Base-by-base conservation (phyloP, 2,329 filamentous ascomycete species). In the Meredithiella fracta region DNA sequence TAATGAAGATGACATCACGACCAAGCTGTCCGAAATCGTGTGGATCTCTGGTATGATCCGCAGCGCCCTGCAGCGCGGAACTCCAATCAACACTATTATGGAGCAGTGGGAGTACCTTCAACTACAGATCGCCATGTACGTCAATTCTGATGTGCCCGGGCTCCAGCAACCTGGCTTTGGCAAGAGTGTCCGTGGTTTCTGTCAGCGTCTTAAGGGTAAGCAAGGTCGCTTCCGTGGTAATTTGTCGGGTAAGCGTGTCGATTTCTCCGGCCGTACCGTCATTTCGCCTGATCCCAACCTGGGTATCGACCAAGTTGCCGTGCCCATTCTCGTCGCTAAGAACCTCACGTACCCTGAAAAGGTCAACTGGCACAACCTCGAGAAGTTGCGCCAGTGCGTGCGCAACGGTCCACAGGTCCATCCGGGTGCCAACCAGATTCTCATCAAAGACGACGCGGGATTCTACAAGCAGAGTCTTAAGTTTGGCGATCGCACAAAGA, bases 21-120 rank as follows among this genome's bases (percentile, higher is more conserved):
- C 91, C 54, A 96, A 97, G 67, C 78, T 98, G n/a, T 86, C 89
- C 29, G 91, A 98, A 65, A 97, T 98, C 61, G 84, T 96, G 8
- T 87, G 94, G 63, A 87, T 94, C 60, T 95, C 90, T 65, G 85
- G 85, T 55, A 80, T 94, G 62, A 87, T 98, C 60, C 82, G 85
- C 52, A 85, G 86, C 22, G 87, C 88, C 0, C 69, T 97, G 15
- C 77, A 84, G 59, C 89, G 88, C 62, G 91, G 91, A 8, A 86
- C 90, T 14, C 82, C 88, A 0, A 77, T 98, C 1, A 80, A 85
- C 61, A 94, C 87, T 0, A 86, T 97, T 57, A 94, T 97, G 82
- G 92, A 98, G 66, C 89, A 95, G 63, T 98, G 92, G 92, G 92
- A 98, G 65, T 97, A 91, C 64, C 73, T 98, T 59, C 91, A 97